Evolutionary conservation across 768 basidiomycete genomes (phyloP), one percentile per base, ranked within the genome.

Genomic region (Lactarius sp.): DNA sequence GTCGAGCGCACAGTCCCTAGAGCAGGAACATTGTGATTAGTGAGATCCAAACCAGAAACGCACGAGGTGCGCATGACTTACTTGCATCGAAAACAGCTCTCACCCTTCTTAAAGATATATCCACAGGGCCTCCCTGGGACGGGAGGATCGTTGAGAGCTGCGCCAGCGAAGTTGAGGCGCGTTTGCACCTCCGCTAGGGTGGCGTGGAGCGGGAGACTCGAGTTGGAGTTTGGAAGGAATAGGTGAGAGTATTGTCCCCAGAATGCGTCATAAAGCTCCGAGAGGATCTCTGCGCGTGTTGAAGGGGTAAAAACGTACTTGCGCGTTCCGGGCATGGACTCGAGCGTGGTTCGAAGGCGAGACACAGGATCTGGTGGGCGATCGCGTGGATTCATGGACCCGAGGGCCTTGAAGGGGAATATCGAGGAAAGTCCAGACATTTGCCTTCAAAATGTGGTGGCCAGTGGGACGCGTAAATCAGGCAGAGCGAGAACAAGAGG

Each of bases 51-150:
- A 56, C 36, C n/a, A 66, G 20, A 51, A 55, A 27, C 60, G n/a
- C 44, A 42, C 8, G 10, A 53, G 6, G 18, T 31, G 34, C 36
- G 20, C 41, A 36, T 12, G 34, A 78, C 92, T 78, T 71, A 93
- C 93, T 92, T 92, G 89, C 94, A 96, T 55, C 93, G 82, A 74
- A 94, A 96, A 69, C 94, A 94, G 69, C 87, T 87, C 74, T 97
- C 94, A 22, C 94, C 94, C 69, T 90, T 90, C 73, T 85, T 87
- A 75, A 96, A 92, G 47, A 94, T 90, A 71, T 90, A 84, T 2
- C 86, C 88, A 71, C 94, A 96, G 0, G 87, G 82, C 66, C 85
- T 79, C 9, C 89, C 91, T n/a, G 86, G 86, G 18, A 82, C 73
- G 0, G 84, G 71, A 9, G 80, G 80, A 31, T 85, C 83, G 34